Evolutionary conservation across 345 rosid genomes (phyloP).

Genomic region (Linum tenue): DNA sequence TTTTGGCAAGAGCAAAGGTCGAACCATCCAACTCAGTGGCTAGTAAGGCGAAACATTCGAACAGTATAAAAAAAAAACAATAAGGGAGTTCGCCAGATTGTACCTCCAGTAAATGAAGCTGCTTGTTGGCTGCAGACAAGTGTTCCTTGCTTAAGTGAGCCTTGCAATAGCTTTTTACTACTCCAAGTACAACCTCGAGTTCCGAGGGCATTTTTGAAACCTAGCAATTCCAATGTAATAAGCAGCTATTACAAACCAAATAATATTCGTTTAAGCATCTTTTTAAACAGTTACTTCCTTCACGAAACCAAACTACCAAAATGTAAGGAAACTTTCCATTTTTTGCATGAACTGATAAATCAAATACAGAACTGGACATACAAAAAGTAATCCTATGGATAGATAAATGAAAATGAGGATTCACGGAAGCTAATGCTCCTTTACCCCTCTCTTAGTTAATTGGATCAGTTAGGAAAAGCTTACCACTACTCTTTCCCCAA

Average conservation of each 20-base stretch:
- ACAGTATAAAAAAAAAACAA: constrained; percentile 4
- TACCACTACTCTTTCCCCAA: constrained; percentile 61
- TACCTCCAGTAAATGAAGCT: constrained; percentile 76
- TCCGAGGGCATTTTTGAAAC: constrained; percentile 84
- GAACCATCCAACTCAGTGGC: background rate
- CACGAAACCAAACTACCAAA: no score
- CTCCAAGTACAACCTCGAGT: constrained; percentile 79
- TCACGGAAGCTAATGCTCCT: no score
- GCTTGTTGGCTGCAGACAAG: constrained; percentile 53
- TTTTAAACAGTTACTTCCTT: background rate
- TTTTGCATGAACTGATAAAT: no score
- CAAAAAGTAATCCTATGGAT: background rate
- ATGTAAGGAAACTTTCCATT: no score
- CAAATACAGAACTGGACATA: no score
- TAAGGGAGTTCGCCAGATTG: constrained; percentile 10
- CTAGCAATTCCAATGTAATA: constrained; percentile 25
- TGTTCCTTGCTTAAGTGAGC: constrained; percentile 46
- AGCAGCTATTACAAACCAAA: constrained; percentile 8
- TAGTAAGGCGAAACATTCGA: background rate
- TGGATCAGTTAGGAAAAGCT: constrained; percentile 13
- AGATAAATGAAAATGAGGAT: no score
- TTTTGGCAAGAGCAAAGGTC: background rate
- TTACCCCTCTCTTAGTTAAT: no score
- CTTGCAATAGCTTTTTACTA: constrained; percentile 68
- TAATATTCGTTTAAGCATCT: constrained; percentile 4